Evolutionary conservation across 1,284 basidiomycete species (phyloP), one percentile per base, ranked within the genome.

Genomic region (Entoloma clypeatum): DNA sequence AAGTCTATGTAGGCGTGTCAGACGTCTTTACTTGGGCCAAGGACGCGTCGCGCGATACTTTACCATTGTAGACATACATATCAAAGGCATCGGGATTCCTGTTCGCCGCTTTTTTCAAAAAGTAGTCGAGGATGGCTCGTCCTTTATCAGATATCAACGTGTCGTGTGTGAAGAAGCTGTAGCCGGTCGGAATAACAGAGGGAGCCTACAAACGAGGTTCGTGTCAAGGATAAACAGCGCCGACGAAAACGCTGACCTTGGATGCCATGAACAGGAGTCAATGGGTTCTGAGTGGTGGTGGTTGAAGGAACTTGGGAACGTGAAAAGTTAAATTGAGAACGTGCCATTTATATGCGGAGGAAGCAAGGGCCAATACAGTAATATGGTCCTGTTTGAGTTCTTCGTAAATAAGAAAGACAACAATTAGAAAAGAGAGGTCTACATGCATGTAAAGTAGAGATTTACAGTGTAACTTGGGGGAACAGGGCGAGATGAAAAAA

Each of bases 21-120:
- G 39, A 39, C 25, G 43, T 30, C 9, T 4, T 27, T 13, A 34
- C 22, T 32, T 13, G 18, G 44, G 26, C 9, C 16, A 13, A 13
- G 24, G 8, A 29, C 26, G 38, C 30, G 26, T 41, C 19, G 23
- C 22, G 23, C 11, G 25, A 26, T 19, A 16, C 45, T 58, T 25
- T 36, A 67, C 68, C 63, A 41, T 69, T 66, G 50, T 65, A 68
- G 29, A 68, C 60, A 42, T 67, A 65, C 59, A 70, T 64, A 35
- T 57, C 58, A 34, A 60, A 62, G 17, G 39, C 46, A 43, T 70
- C 67, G 7, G 65, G 67, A 45, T 68, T 56, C 19, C 66, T 52
- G n/a, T 67, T 60, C 7, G 54, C 44, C 4, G 62, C 54, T 41
- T 66, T 49, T 25, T 62, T 49, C 24, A 63, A 36, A 9, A 68